Percentiles rank a stretch among this genome's conserved stretches.
These are phyloP conservation scores for Porcisia deanei DNA, from an alignment of 208 protist genomes.

Conservation along the genomic window DNA sequence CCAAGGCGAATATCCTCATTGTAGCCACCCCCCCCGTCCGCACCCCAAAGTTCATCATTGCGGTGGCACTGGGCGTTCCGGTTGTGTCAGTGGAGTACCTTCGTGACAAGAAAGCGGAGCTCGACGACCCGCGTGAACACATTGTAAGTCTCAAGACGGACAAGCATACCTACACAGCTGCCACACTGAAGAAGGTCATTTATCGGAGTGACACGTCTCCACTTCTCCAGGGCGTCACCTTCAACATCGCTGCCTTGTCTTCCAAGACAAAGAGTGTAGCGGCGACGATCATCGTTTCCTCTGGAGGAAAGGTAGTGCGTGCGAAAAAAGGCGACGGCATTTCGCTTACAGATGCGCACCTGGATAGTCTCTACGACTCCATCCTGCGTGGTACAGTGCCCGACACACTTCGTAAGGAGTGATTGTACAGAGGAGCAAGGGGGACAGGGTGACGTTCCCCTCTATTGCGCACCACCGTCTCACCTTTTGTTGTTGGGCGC, in stretches of 20 bases:
- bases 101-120: constrained; percentile 24
- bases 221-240: constrained; percentile 41
- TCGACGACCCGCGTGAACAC: constrained; percentile 21
- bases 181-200: constrained; percentile 48
- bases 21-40: constrained; percentile 58
- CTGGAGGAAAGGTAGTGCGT: constrained; percentile 48
- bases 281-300: constrained; percentile 71
- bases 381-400: constrained; percentile 53
- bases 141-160: constrained; percentile 58
- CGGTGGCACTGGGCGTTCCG: constrained; percentile 73
- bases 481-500: not conserved
- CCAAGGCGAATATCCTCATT: constrained; percentile 61
- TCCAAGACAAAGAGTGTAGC: constrained; percentile 43
- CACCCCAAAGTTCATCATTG: constrained; percentile 89
- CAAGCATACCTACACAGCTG: constrained; percentile 46
- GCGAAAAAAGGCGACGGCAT: constrained; percentile 24
- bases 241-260: constrained; percentile 47
- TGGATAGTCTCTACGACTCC: constrained; percentile 68
- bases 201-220: constrained; percentile 32
- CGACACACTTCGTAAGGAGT: not conserved
- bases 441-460: not conserved
- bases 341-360: constrained; percentile 38
- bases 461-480: not conserved
- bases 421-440: not conserved
- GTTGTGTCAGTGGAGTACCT: constrained; percentile 61